Percentiles rank a stretch among this genome's conserved stretches.
Conservation (phyloP, 805 yeast species). For the Diddensiella caesifluorescens region DNA sequence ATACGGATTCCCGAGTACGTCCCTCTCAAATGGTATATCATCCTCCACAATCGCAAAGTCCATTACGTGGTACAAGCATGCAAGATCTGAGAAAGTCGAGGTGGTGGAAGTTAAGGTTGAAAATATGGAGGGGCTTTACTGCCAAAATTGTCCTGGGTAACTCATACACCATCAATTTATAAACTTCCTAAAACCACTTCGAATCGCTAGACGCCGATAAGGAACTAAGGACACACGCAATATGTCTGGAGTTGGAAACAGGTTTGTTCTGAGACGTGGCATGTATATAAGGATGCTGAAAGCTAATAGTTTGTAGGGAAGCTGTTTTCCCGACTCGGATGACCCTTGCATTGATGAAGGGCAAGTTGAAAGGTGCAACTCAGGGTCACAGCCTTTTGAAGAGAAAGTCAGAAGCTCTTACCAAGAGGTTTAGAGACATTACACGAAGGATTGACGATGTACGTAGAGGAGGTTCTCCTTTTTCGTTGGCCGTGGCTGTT, state of each 20-base stretch:
- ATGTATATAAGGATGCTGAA: conserved; percentile 10
- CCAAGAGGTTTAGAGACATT: conserved; percentile 93
- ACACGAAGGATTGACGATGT: conserved; percentile 87
- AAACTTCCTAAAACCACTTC: too few relatives aligned
- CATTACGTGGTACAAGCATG: too few relatives aligned
- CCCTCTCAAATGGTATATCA: conserved; percentile 40
- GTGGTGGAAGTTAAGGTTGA: too few relatives aligned
- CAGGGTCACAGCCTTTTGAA: conserved; percentile 91
- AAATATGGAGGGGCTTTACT: too few relatives aligned
- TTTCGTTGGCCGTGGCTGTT: not conserved
- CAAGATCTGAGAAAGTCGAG: too few relatives aligned
- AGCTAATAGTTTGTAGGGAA: conserved; percentile 54
- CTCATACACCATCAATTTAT: too few relatives aligned
- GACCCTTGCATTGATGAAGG: conserved; percentile 93
- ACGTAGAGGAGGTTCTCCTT: conserved; percentile 11
- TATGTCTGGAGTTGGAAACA: conserved; percentile 64
- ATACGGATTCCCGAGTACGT: conserved; percentile 36
- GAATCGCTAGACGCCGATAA: too few relatives aligned
- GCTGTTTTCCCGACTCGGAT: conserved; percentile 97
- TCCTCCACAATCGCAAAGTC: conserved; percentile 13
- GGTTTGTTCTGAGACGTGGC: conserved; percentile 27
- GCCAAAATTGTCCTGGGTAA: too few relatives aligned
- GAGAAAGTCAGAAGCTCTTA: conserved; percentile 94
- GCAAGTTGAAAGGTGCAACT: conserved; percentile 93
- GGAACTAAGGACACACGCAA: conserved; percentile 8